Percentiles rank a stretch among this genome's conserved stretches.
phyloP scores from a whole-genome alignment of 1,139 yeast genomes.

The Candida pseudocylindracea region DNA sequence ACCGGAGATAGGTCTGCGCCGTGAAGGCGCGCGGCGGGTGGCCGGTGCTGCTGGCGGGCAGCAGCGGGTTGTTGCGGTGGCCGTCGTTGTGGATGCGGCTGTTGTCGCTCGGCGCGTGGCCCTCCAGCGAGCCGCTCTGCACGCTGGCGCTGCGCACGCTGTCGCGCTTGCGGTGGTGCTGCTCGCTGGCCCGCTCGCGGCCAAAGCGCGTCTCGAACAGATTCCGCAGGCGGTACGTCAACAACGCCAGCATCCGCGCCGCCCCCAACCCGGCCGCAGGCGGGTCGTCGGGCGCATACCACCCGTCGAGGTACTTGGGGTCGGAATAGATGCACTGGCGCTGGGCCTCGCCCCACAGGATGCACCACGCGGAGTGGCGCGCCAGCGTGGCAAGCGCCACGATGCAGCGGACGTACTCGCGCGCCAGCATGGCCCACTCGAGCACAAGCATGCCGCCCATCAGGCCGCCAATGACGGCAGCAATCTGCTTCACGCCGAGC shows the following conservation, averaged over 20 bases:
- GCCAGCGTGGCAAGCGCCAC: conserved; percentile 90
- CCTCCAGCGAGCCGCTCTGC: conserved; percentile 7
- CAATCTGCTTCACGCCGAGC: conserved; percentile 51
- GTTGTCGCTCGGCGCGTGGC: conserved; percentile 20
- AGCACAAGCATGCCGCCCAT: conserved; percentile 98
- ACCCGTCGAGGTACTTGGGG: conserved; percentile 82
- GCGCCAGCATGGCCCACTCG: conserved; percentile 56
- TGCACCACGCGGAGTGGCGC: conserved; percentile 94
- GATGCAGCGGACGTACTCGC: conserved; percentile 52
- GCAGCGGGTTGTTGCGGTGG: neutral
- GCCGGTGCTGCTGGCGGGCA: neutral
- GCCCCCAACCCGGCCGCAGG: conserved; percentile 58
- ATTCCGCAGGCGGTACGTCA: conserved; percentile 81
- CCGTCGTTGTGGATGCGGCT: conserved; percentile 25
- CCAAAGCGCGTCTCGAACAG: conserved; percentile 85
- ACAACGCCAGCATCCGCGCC: conserved; percentile 89
- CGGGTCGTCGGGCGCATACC: conserved; percentile 38
- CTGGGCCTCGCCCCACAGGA: conserved; percentile 97
- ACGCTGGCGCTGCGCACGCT: conserved; percentile 4
- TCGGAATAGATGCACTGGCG: conserved; percentile 89
- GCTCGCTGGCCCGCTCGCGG: conserved; percentile 31
- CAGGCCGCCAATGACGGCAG: conserved; percentile 86
- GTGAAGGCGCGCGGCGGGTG: conserved; percentile 73
- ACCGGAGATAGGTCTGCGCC: conserved; percentile 83
- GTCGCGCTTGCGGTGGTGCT: conserved; percentile 6